These are phyloP conservation scores for Ceraceosorus guamensis DNA, from an alignment of 1,284 basidiomycete genomes.

Conservation along the genomic window DNA sequence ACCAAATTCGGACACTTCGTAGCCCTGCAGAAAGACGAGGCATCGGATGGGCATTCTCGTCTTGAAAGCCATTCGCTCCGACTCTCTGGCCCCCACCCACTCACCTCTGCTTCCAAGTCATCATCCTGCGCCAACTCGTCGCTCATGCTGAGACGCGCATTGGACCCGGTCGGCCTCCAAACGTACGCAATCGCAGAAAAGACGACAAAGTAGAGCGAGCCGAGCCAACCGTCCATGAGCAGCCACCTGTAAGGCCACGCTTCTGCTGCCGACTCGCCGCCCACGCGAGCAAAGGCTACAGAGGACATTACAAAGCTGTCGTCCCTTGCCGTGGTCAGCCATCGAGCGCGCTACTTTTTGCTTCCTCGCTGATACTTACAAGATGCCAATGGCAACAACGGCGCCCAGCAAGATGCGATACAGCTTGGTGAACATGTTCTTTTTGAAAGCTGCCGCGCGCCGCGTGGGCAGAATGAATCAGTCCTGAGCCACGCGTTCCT, in stretches of 20 bases:
- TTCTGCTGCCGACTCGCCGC: constrained; percentile 81
- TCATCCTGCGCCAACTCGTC: constrained; percentile 61
- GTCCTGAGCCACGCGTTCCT: background rate
- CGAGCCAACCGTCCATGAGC: constrained; percentile 90
- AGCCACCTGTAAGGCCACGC: constrained; percentile 95
- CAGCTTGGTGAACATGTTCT: constrained; percentile 55
- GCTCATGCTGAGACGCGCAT: constrained; percentile 59
- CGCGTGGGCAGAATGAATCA: background rate
- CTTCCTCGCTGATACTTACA: background rate
- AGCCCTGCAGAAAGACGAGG: background rate
- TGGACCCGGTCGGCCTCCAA: constrained; percentile 88
- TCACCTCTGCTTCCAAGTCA: constrained; percentile 67
- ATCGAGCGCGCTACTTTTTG: background rate
- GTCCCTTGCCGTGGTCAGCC: background rate
- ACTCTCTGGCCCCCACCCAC: background rate
- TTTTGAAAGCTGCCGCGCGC: constrained; percentile 29
- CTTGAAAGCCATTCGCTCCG: background rate
- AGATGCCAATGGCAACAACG: constrained; percentile 65
- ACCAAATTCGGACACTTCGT: no score
- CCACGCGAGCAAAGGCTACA: constrained; percentile 78
- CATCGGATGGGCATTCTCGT: background rate
- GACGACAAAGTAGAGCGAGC: constrained; percentile 55
- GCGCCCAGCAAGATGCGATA: constrained; percentile 79
- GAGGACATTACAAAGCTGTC: constrained; percentile 77
- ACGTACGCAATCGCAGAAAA: constrained; percentile 79